Conservation (phyloP, 2,329 filamentous ascomycete species). For the Scopulariopsis brevicaulis region DNA sequence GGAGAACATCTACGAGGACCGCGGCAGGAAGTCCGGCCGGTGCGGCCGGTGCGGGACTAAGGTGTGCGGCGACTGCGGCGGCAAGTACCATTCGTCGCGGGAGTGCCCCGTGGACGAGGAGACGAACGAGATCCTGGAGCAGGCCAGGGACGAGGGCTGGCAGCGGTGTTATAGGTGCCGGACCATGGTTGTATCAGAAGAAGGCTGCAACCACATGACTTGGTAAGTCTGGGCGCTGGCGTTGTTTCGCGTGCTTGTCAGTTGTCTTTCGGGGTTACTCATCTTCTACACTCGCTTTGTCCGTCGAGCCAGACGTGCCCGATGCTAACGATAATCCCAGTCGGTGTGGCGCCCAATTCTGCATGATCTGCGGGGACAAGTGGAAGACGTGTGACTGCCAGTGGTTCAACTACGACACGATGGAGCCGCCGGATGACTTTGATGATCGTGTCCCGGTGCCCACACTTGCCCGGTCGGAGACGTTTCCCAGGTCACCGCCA, state of each 20-base stretch:
- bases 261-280: neutral
- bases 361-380: slow-evolving; percentile 70
- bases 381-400: slow-evolving; percentile 81
- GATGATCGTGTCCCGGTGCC: neutral
- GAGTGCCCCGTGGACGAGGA: slow-evolving; percentile 66
- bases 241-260: neutral
- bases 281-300: neutral
- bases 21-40: slow-evolving; percentile 52
- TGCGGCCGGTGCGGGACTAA: slow-evolving; percentile 63
- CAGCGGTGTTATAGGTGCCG: slow-evolving; percentile 66
- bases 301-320: neutral
- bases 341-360: slow-evolving; percentile 74
- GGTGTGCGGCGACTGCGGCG: slow-evolving; percentile 64
- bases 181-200: slow-evolving; percentile 64
- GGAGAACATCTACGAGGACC: slow-evolving; percentile 47
- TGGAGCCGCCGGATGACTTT: slow-evolving; percentile 1
- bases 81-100: slow-evolving; percentile 57
- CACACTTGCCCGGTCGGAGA: slow-evolving; percentile 1
- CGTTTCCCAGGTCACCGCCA: slow-evolving; percentile 1
- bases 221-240: slow-evolving; percentile 47
- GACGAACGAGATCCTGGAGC: slow-evolving; percentile 44
- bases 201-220: slow-evolving; percentile 82
- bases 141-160: slow-evolving; percentile 59
- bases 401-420: slow-evolving; percentile 57
- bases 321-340: slow-evolving; percentile 20